Percentiles rank a stretch among this genome's conserved stretches.
Evolutionary conservation across 2,329 filamentous ascomycete species (phyloP).

Genomic region (Trematosphaeria pertusa): DNA sequence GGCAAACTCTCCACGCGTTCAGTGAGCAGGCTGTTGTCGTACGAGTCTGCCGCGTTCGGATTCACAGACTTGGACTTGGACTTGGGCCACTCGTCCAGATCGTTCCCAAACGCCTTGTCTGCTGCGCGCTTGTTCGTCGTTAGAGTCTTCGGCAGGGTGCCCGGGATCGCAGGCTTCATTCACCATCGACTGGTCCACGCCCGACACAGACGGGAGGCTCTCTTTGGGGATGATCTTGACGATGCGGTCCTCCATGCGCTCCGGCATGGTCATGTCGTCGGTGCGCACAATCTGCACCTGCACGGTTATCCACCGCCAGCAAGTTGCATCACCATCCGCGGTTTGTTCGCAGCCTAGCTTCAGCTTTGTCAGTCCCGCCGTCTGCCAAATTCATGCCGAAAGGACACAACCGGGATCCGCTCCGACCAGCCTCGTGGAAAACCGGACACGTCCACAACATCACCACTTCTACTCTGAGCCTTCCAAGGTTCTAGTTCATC

Average conservation of each 20-base stretch:
- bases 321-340: no score
- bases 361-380: no score
- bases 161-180: conserved; percentile 79
- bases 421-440: no score
- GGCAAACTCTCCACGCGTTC: conserved; percentile 87
- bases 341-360: no score
- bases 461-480: no score
- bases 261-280: conserved; percentile 99
- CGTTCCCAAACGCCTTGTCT: conserved; percentile 85
- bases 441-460: no score
- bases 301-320: no score
- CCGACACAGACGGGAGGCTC: conserved; percentile 71
- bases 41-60: conserved; percentile 60
- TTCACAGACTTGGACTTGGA: conserved; percentile 64
- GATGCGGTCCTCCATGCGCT: conserved; percentile 97
- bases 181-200: conserved; percentile 79
- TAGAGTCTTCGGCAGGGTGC: conserved; percentile 61
- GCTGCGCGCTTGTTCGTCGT: conserved; percentile 79
- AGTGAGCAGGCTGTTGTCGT: conserved; percentile 77
- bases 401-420: no score
- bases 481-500: no score
- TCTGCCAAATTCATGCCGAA: no score
- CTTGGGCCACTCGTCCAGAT: conserved; percentile 86
- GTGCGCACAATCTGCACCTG: no score
- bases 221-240: conserved; percentile 94